Percentiles rank a stretch among this genome's conserved stretches.
Conservation (phyloP, 805 yeast genomes). For the Debaryomyces tyrocola region DNA sequence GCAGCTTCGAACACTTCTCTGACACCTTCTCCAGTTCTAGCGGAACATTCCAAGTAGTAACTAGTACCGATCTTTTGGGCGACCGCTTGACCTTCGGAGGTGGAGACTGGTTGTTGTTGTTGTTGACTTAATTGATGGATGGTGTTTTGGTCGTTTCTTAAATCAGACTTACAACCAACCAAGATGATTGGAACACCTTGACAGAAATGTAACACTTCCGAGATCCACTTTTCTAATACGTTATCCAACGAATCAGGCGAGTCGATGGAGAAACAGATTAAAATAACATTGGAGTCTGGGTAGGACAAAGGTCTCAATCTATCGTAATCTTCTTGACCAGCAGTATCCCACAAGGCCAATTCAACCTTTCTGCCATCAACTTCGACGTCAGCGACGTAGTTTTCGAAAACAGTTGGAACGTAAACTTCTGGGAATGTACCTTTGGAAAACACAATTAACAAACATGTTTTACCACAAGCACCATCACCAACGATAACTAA, state of each 20-base stretch:
- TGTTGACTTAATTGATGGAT: constrained; percentile 72
- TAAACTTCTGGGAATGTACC: constrained; percentile 92
- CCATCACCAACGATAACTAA: constrained; percentile 96
- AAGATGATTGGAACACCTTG: constrained; percentile 90
- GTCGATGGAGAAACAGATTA: constrained; percentile 89
- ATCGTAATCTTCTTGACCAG: constrained; percentile 97
- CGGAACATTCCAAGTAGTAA: constrained; percentile 88
- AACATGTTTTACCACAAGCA: constrained; percentile 96
- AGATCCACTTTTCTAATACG: constrained; percentile 94
- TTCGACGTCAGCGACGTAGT: constrained; percentile 91
- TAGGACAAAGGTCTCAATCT: constrained; percentile 88
- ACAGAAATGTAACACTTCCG: constrained; percentile 91
- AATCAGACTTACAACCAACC: constrained; percentile 89
- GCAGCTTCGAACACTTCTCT: constrained; percentile 92
- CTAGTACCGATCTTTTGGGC: constrained; percentile 89
- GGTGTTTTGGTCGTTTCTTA: constrained; percentile 78
- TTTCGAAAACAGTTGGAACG: constrained; percentile 96
- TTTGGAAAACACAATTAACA: constrained; percentile 79
- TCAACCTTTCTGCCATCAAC: constrained; percentile 70
- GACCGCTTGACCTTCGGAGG: constrained; percentile 81
- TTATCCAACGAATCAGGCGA: constrained; percentile 90
- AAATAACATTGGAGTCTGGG: constrained; percentile 89
- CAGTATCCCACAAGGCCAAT: constrained; percentile 96
- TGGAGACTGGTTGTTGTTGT: constrained; percentile 76
- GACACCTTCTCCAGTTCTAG: constrained; percentile 87